Evolutionary conservation across 768 basidiomycete genomes (phyloP).

Genomic region (Clitopilus hobsonii): DNA sequence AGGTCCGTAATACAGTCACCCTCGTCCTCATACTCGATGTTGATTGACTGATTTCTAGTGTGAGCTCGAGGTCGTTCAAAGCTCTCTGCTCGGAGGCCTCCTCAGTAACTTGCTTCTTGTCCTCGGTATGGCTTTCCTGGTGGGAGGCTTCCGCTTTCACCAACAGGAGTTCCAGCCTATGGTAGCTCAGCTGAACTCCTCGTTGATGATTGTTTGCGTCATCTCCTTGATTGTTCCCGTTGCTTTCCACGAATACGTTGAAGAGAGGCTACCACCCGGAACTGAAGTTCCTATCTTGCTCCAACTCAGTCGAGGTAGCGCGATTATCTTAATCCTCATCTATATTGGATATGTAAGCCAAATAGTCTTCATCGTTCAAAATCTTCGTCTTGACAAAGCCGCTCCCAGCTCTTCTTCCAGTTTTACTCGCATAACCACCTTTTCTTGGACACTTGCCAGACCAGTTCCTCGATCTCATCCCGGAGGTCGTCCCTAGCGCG

Average conservation of each 20-base stretch:
- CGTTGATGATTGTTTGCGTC: constrained; percentile 64
- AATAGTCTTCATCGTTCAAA: neutral
- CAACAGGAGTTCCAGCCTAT: constrained; percentile 51
- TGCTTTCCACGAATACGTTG: constrained; percentile 44
- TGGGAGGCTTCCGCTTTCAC: constrained; percentile 44
- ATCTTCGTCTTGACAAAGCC: neutral
- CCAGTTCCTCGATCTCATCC: constrained; percentile 15
- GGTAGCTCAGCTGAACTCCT: constrained; percentile 61
- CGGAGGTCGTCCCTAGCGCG: constrained; percentile 10
- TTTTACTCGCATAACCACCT: constrained; percentile 48
- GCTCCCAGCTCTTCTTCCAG: constrained; percentile 41
- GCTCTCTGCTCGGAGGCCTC: constrained; percentile 45
- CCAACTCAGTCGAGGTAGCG: constrained; percentile 42
- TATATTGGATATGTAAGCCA: constrained; percentile 27
- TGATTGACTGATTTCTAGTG: constrained; percentile 23
- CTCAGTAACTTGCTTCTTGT: constrained; percentile 77
- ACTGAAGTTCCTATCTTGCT: constrained; percentile 36
- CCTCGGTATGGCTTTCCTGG: constrained; percentile 77
- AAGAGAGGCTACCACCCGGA: constrained; percentile 26
- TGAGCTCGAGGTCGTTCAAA: constrained; percentile 49
- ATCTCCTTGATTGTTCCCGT: constrained; percentile 65
- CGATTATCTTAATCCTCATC: constrained; percentile 41
- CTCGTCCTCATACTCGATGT: constrained; percentile 10
- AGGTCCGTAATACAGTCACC: constrained; percentile 22
- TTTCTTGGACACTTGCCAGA: constrained; percentile 31